Conservation (phyloP, 179 eudicot genomes). For the Beta macrorhiza region DNA sequence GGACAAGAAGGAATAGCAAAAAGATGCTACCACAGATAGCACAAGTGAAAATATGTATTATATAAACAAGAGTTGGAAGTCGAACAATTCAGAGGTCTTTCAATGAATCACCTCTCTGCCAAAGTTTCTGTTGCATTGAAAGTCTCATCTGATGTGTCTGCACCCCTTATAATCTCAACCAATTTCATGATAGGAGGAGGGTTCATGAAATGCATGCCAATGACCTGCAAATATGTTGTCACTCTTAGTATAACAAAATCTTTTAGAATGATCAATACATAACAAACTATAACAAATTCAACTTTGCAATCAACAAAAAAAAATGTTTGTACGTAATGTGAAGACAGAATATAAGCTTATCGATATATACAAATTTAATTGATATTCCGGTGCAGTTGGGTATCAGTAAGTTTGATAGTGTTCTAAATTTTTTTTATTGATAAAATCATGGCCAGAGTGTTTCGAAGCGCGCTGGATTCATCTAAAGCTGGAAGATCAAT, state of each 20-base stretch:
- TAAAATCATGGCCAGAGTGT: not conserved
- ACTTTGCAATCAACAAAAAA: not conserved
- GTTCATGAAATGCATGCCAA: slow-evolving; percentile 96
- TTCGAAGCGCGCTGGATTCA: not conserved
- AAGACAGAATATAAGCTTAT: not conserved
- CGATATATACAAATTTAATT: too few species aligned
- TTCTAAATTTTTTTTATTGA: too few species aligned
- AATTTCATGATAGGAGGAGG: slow-evolving; percentile 91
- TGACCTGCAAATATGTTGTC: slow-evolving; percentile 47
- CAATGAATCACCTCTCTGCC: slow-evolving; percentile 65
- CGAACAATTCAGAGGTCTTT: not conserved
- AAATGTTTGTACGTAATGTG: not conserved
- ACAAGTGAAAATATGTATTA: not conserved
- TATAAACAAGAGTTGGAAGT: not conserved
- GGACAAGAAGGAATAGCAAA: not conserved
- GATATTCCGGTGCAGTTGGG: not conserved
- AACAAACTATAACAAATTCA: not conserved
- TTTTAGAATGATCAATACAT: not conserved
- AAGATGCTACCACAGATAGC: not conserved
- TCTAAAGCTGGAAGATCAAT: not conserved
- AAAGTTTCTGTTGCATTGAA: slow-evolving; percentile 56
- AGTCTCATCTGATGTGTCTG: slow-evolving; percentile 75
- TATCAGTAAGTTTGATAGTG: not conserved
- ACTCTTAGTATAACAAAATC: slow-evolving; percentile 7
- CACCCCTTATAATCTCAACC: slow-evolving; percentile 87